Conservation (phyloP, 345 rosid genomes). For the Syzygium aqueum region DNA sequence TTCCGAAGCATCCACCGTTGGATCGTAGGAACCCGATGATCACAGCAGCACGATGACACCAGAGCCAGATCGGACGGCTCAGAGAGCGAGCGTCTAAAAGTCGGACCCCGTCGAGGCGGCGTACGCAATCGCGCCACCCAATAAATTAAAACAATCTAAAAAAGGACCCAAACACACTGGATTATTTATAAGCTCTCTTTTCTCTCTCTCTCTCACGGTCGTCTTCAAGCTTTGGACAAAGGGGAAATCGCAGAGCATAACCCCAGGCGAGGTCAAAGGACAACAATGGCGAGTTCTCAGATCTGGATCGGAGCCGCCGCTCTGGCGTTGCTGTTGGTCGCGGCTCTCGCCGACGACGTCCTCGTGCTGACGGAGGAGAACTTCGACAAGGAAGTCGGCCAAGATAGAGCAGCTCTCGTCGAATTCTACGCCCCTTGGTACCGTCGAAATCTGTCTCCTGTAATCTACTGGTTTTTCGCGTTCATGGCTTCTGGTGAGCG, state of each 20-base stretch:
- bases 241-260: background rate
- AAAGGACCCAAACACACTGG: background rate
- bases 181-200: background rate
- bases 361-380: constrained; percentile 77
- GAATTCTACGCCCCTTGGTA: constrained; percentile 99
- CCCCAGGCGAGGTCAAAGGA: background rate
- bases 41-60: background rate
- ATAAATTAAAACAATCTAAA: background rate
- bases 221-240: background rate
- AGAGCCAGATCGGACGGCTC: background rate
- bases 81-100: background rate
- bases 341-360: constrained; percentile 77
- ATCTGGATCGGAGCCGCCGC: constrained; percentile 52
- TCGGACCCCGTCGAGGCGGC: background rate
- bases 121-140: background rate
- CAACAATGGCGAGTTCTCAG: constrained; percentile 52
- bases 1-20: background rate
- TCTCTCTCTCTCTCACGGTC: background rate
- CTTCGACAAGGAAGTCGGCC: constrained; percentile 94
- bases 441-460: background rate
- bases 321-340: constrained; percentile 35
- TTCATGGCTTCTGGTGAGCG: too few species aligned
- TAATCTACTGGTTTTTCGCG: background rate
- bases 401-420: constrained; percentile 84
- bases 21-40: background rate